A percentile compares a stretch with the other conserved stretches of the same genome.
Conservation (phyloP, 495 filamentous ascomycete genomes). For the Lasiosphaeria miniovina region DNA sequence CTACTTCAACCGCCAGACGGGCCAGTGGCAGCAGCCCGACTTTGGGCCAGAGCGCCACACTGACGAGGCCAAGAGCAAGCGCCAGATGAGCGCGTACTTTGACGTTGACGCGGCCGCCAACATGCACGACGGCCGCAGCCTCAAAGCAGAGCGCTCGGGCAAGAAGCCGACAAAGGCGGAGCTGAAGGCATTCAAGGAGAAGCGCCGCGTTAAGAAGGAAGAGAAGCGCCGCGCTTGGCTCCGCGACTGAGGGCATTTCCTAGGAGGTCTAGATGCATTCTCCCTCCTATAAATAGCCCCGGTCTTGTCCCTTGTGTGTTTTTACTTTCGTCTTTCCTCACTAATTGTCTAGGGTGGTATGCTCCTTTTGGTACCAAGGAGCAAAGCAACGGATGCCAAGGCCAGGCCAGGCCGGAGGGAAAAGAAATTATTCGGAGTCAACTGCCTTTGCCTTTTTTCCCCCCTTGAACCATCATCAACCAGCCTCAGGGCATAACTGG, state of each 20-base stretch:
- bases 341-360: too few species aligned
- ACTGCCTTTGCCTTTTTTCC: too few species aligned
- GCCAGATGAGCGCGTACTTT: conserved; percentile 94
- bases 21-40: conserved; percentile 76
- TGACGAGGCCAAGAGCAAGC: conserved; percentile 81
- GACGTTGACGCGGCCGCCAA: conserved; percentile 98
- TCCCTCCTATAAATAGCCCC: not conserved
- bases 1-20: conserved; percentile 90
- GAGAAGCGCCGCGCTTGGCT: conserved; percentile 93
- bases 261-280: not conserved
- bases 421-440: too few species aligned
- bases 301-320: not conserved
- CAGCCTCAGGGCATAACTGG: too few species aligned
- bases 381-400: too few species aligned
- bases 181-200: conserved; percentile 70
- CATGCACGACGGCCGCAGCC: conserved; percentile 82
- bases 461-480: too few species aligned
- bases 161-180: conserved; percentile 86
- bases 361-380: too few species aligned
- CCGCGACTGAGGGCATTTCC: conserved; percentile 54
- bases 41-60: conserved; percentile 56
- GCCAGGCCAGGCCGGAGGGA: too few species aligned
- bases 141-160: conserved; percentile 86
- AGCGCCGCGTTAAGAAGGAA: conserved; percentile 76
- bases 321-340: too few species aligned